Evolutionary conservation across 768 basidiomycete species (phyloP), one percentile per base, ranked within the genome.

Genomic region (Leccinum truebloodii): DNA sequence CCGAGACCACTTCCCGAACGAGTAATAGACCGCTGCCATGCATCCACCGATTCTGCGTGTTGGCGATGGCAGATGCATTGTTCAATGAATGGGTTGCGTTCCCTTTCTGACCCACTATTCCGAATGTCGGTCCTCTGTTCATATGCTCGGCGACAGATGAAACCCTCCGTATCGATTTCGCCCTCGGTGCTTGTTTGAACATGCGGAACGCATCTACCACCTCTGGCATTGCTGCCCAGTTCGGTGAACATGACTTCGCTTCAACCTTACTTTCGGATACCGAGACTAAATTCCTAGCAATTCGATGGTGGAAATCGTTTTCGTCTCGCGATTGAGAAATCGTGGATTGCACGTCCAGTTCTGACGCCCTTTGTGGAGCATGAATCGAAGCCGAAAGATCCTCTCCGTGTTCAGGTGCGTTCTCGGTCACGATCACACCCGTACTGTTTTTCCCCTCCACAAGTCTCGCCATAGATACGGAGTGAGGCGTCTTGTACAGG

Each of bases 171-270:
- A 57, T 24, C n/a, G n/a, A 41, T 10, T 63, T 61, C 24, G 10
- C 20, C 7, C 34, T 39, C 3, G 62, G n/a, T 2, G 41, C 54
- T 18, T 52, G 44, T 60, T 60, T 65, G 56, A 70, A 62, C 51
- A 46, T 62, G 6, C 59, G 58, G n/a, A 60, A 65, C 30, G 60
- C 58, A 26, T 63, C 55, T 7, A 70, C 58, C 34, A 61, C 68
- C 5, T 59, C 67, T 51, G 64, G 62, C 60, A 68, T 62, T 12
- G 64, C 59, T 39, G 60, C n/a, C 60, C 69, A 68, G 41, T 70
- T 54, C 9, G 66, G 62, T 1, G 55, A 3, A 26, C 18, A 20
- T 22, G 35, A 50, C 12, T 59, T 56, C 3, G 30, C 30, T 24
- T 28, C 13, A 3, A 6, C 28, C 44, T 55, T 35, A 3, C 8